Conservation (phyloP, 1,284 basidiomycete species). For the Chalciporus sp. region DNA sequence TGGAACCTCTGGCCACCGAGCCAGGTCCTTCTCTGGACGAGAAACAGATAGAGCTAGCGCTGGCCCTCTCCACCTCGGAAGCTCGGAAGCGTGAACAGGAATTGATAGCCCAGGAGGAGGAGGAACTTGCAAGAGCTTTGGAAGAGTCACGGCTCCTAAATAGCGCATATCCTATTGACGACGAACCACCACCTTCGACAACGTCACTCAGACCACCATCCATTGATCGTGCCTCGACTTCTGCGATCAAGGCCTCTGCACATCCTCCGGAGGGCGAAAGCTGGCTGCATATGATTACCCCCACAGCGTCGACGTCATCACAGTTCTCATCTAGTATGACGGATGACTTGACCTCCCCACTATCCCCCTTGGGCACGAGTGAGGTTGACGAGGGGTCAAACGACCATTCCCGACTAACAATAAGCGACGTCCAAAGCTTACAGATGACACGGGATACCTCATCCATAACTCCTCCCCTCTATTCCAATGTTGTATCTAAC, state of each 20-base stretch:
- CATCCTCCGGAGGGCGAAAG: conserved; percentile 34
- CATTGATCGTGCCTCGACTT: conserved; percentile 19
- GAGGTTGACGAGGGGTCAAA: conserved; percentile 7
- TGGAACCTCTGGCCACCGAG: conserved; percentile 10
- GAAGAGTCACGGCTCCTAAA: conserved; percentile 53
- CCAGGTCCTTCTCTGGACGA: conserved; percentile 24
- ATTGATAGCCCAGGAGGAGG: conserved; percentile 51
- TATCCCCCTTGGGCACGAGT: background rate
- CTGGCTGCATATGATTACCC: conserved; percentile 36
- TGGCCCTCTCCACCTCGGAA: conserved; percentile 60
- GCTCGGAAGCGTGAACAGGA: conserved; percentile 41
- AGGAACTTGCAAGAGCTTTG: conserved; percentile 64
- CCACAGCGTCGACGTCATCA: conserved; percentile 30
- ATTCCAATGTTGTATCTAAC: conserved; percentile 28
- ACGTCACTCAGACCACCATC: conserved; percentile 9
- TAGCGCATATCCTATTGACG: conserved; percentile 19
- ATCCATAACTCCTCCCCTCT: conserved; percentile 26
- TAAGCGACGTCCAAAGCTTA: conserved; percentile 8
- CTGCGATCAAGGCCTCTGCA: conserved; percentile 14
- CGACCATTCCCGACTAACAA: conserved; percentile 6
- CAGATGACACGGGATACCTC: conserved; percentile 6
- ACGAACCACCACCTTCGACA: conserved; percentile 11
- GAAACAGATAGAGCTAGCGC: conserved; percentile 38
- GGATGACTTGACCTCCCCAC: conserved; percentile 12
- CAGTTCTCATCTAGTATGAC: conserved; percentile 7